These are phyloP conservation scores for Wickerhamiella cacticola DNA, from an alignment of 805 yeast genomes.

Conservation along the genomic window DNA sequence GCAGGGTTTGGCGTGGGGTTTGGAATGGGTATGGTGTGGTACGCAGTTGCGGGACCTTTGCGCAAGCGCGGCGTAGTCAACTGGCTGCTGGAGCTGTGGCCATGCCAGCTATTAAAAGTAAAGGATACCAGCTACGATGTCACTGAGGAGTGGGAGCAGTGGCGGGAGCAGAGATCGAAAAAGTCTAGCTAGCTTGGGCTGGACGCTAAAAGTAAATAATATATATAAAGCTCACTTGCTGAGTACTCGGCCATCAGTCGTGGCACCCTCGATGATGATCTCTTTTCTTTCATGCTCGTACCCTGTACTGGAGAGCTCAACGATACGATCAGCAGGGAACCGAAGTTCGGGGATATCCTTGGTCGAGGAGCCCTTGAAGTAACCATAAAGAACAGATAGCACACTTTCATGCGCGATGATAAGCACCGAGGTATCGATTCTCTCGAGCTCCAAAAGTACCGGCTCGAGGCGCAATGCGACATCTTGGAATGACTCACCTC, in stretches of 20 bases:
- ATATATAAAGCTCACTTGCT: background rate
- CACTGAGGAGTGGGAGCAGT: constrained; percentile 25
- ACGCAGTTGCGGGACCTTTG: constrained; percentile 37
- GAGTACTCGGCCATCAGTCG: background rate
- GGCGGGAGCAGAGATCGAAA: constrained; percentile 15
- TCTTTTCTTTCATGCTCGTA: constrained; percentile 20
- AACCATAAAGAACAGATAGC: constrained; percentile 81
- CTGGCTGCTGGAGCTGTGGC: constrained; percentile 49
- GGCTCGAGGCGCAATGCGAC: constrained; percentile 92
- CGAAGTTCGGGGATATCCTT: constrained; percentile 69
- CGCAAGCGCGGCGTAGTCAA: constrained; percentile 59
- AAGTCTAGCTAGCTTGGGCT: background rate
- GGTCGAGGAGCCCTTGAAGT: constrained; percentile 83
- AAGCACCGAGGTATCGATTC: constrained; percentile 66
- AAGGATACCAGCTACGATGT: constrained; percentile 32
- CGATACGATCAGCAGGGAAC: constrained; percentile 71
- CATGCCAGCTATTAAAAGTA: constrained; percentile 34
- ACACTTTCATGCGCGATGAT: constrained; percentile 91
- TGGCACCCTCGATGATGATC: constrained; percentile 17
- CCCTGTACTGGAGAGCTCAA: constrained; percentile 45
- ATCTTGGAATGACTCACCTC: constrained; percentile 94
- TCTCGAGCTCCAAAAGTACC: constrained; percentile 80
- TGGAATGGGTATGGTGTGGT: constrained; percentile 47
- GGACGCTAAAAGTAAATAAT: background rate
- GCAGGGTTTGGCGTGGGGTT: constrained; percentile 61